phyloP scores from a whole-genome alignment of 345 rosid species.

The Litchi chinensis region DNA sequence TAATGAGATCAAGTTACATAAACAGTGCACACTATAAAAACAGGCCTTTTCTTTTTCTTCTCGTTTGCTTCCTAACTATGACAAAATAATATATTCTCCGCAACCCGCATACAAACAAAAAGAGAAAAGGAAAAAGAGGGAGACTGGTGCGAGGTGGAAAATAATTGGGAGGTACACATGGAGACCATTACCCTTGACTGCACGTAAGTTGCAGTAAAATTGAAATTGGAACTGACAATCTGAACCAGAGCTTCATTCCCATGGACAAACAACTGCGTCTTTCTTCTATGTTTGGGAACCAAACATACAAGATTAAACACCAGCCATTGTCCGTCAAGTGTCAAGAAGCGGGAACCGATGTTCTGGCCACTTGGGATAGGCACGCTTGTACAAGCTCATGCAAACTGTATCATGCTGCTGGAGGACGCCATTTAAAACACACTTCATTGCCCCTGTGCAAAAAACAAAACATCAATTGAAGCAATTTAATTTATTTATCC shows the following conservation, averaged over 20 bases:
- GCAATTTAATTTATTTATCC: neutral
- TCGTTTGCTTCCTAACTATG: neutral
- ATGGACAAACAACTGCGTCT: conserved; percentile 15
- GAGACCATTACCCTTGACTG: conserved; percentile 8
- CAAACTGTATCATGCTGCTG: conserved; percentile 91
- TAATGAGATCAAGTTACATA: neutral
- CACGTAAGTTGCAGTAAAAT: conserved; percentile 19
- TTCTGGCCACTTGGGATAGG: conserved; percentile 91
- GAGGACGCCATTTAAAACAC: conserved; percentile 77
- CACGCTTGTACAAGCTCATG: conserved; percentile 88
- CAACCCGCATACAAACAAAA: neutral
- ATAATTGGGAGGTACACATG: neutral
- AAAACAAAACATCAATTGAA: neutral
- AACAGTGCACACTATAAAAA: neutral
- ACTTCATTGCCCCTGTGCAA: conserved; percentile 80
- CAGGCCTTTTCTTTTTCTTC: neutral
- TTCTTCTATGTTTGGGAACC: conserved; percentile 20
- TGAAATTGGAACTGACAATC: conserved; percentile 39
- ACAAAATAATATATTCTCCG: neutral
- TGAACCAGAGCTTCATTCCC: conserved; percentile 90
- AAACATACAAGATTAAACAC: conserved; percentile 8
- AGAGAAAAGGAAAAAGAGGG: neutral
- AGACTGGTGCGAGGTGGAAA: neutral
- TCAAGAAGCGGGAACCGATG: conserved; percentile 57
- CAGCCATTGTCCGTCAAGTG: conserved; percentile 33